Evolutionary conservation across 306 rosid genomes (phyloP).

Genomic region (Heteromeles arbutifolia): DNA sequence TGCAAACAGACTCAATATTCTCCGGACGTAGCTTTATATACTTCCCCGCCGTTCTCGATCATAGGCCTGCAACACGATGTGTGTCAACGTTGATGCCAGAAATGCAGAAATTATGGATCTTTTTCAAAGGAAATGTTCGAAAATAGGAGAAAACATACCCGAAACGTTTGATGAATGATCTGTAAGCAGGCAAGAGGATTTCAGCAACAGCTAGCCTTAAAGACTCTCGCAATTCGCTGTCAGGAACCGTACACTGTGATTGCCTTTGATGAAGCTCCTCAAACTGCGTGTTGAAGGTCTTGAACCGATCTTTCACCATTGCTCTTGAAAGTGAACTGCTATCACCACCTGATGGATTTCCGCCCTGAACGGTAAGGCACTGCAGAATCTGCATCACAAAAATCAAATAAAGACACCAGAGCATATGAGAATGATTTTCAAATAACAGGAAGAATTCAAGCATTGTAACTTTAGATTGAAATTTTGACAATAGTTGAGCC

Average conservation of each 20-base stretch:
- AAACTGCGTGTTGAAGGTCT: constrained; percentile 74
- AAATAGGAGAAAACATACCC: constrained; percentile 42
- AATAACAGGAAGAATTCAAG: background rate
- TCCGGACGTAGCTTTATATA: constrained; percentile 63
- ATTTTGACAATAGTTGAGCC: too few relatives aligned
- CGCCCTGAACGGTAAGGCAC: constrained; percentile 75
- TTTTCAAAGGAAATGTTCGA: background rate
- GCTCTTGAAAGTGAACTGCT: constrained; percentile 66
- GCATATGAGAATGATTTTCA: constrained; percentile 1
- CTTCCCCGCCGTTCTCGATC: constrained; percentile 77
- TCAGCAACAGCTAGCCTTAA: constrained; percentile 90
- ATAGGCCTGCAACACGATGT: constrained; percentile 53
- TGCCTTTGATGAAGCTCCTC: constrained; percentile 88
- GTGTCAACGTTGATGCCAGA: background rate
- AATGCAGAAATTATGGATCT: background rate
- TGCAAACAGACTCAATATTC: constrained; percentile 68
- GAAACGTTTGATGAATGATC: constrained; percentile 82
- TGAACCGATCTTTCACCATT: constrained; percentile 69
- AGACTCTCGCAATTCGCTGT: constrained; percentile 91
- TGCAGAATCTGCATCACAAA: constrained; percentile 69
- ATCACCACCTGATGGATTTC: constrained; percentile 37
- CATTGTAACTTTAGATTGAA: background rate
- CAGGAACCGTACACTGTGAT: constrained; percentile 96
- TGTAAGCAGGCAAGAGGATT: constrained; percentile 87
- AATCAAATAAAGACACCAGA: background rate